Evolutionary conservation across 2,329 filamentous ascomycete species (phyloP).

Genomic region (Raffaelea albimanens): DNA sequence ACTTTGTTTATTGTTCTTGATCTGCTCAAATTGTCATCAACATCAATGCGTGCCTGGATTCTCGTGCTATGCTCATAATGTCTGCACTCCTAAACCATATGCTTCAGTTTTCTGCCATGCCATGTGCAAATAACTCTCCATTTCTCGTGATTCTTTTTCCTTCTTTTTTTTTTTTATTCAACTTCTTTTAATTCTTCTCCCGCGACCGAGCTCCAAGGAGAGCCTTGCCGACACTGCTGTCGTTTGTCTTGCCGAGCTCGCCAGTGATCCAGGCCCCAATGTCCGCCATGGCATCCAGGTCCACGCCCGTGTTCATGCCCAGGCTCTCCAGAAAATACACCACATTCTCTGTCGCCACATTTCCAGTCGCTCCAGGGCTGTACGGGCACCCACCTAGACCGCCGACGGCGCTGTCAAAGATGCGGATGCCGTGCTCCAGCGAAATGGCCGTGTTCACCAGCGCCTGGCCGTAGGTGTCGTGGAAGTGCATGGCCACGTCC

Average conservation of each 20-base stretch:
- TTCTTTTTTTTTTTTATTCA: not conserved
- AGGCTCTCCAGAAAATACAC: slow-evolving; percentile 68
- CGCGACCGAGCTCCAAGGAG: slow-evolving; percentile 39
- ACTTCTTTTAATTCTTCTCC: not conserved
- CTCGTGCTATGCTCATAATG: not conserved
- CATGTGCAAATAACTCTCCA: too few relatives aligned
- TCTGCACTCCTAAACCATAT: too few relatives aligned
- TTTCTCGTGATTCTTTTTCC: not conserved
- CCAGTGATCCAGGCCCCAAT: slow-evolving; percentile 64
- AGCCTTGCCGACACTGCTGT: slow-evolving; percentile 55
- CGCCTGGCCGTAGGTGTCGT: slow-evolving; percentile 81
- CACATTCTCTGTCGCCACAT: slow-evolving; percentile 77
- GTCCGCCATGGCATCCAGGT: slow-evolving; percentile 55
- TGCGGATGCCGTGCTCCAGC: slow-evolving; percentile 66
- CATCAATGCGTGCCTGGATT: too few relatives aligned
- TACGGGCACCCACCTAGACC: slow-evolving; percentile 81
- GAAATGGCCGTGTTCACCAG: slow-evolving; percentile 73
- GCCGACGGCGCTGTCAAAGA: slow-evolving; percentile 71
- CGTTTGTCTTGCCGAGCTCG: slow-evolving; percentile 53
- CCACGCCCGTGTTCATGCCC: slow-evolving; percentile 65
- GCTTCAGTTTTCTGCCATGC: too few relatives aligned
- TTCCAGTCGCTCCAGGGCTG: slow-evolving; percentile 76
- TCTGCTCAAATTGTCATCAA: too few relatives aligned
- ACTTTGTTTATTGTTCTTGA: too few relatives aligned
- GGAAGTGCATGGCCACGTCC: slow-evolving; percentile 75